These are phyloP conservation scores for Cryptococcus sp. DNA, from an alignment of 1,284 basidiomycete genomes.

Conservation along the genomic window DNA sequence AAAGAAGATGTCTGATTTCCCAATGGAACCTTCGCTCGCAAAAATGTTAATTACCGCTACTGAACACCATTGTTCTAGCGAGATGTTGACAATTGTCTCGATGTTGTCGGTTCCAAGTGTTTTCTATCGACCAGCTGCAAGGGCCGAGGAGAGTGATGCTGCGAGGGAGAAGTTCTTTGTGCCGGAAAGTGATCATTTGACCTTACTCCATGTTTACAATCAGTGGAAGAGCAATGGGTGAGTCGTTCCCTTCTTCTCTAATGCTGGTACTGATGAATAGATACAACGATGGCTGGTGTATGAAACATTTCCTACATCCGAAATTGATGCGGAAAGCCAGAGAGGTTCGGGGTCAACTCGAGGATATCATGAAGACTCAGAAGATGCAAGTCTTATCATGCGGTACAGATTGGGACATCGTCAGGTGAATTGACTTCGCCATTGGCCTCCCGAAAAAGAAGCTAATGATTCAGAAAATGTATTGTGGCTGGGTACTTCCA, in stretches of 20 bases:
- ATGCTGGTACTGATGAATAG: slow-evolving; percentile 46
- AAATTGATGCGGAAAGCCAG: slow-evolving; percentile 92
- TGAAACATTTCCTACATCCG: slow-evolving; percentile 92
- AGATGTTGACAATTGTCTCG: slow-evolving; percentile 97
- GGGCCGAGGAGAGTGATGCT: slow-evolving; percentile 93
- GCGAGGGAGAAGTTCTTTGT: slow-evolving; percentile 98
- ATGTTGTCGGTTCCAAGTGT: slow-evolving; percentile 98
- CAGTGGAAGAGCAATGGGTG: slow-evolving; percentile 96
- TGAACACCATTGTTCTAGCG: slow-evolving; percentile 84
- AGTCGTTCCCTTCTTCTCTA: slow-evolving; percentile 28
- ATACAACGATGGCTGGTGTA: slow-evolving; percentile 87
- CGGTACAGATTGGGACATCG: slow-evolving; percentile 91
- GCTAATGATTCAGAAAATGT: slow-evolving; percentile 66
- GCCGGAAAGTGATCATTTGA: slow-evolving; percentile 95
- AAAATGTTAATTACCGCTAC: slow-evolving; percentile 98
- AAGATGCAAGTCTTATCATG: slow-evolving; percentile 87
- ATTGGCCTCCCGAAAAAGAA: slow-evolving; percentile 1
- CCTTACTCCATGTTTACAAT: slow-evolving; percentile 91
- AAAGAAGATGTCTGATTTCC: slow-evolving; percentile 97
- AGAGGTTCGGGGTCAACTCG: slow-evolving; percentile 92
- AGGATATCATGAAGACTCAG: slow-evolving; percentile 98
- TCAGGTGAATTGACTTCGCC: slow-evolving; percentile 56
- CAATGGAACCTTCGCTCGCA: slow-evolving; percentile 94
- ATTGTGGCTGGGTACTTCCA: slow-evolving; percentile 99
- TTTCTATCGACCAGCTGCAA: slow-evolving; percentile 91